Percentiles rank a stretch among this genome's conserved stretches.
phyloP scores from a whole-genome alignment of 805 yeast species.

The Blastobotrys chiropterorum region DNA sequence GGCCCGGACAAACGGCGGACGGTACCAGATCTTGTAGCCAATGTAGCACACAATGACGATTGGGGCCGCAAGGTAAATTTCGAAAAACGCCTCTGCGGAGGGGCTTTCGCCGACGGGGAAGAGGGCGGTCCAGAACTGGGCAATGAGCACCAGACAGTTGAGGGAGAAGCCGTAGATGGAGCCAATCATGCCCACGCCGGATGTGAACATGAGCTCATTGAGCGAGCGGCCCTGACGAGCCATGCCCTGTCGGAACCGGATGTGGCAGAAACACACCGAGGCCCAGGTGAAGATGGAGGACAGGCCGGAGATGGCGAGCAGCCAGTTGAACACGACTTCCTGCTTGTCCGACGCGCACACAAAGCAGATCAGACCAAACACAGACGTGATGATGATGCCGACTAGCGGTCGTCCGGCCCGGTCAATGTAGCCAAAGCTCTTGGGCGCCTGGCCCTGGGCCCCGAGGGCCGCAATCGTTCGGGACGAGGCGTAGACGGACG shows the following conservation, averaged over 20 bases:
- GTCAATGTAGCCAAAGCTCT: conserved; percentile 56
- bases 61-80: conserved; percentile 46
- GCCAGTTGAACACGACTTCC: conserved; percentile 62
- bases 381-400: conserved; percentile 43
- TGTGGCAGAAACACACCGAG: conserved; percentile 59
- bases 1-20: conserved; percentile 38
- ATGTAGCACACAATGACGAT: conserved; percentile 41
- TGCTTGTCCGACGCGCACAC: conserved; percentile 48
- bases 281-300: conserved; percentile 80
- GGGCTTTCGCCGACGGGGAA: conserved; percentile 51
- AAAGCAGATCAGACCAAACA: conserved; percentile 49
- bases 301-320: conserved; percentile 70
- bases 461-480: conserved; percentile 63
- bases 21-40: conserved; percentile 38
- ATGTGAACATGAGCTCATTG: conserved; percentile 58
- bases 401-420: conserved; percentile 66
- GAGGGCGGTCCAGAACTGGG: conserved; percentile 79
- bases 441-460: conserved; percentile 54
- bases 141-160: conserved; percentile 55
- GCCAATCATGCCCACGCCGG: conserved; percentile 66
- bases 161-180: conserved; percentile 56
- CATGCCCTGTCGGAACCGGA: conserved; percentile 62
- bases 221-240: conserved; percentile 58
- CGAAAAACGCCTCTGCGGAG: conserved; percentile 38
- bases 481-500: conserved; percentile 60